Conservation (phyloP, 2,329 filamentous ascomycete genomes). For the Stagonosporopsis chrysanthemi region DNA sequence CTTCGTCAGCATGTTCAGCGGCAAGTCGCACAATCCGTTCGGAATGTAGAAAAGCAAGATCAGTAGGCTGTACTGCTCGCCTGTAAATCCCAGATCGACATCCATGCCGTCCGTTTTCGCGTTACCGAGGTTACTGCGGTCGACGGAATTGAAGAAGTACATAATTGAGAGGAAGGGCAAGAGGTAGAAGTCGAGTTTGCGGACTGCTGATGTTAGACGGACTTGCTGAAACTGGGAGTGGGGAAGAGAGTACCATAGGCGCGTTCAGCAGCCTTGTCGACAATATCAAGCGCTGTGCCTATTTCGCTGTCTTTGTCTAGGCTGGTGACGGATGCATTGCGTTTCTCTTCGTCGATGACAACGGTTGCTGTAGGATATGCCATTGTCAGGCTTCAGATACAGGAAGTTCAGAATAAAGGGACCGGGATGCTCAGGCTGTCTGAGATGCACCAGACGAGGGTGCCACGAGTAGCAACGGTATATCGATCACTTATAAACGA, state of each 20-base stretch:
- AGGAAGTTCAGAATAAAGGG: no score
- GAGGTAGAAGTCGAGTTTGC: conserved; percentile 54
- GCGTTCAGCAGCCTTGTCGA: conserved; percentile 45
- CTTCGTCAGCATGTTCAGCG: conserved; percentile 59
- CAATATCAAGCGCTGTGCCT: not conserved
- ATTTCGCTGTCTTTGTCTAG: conserved; percentile 9
- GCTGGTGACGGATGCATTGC: conserved; percentile 10
- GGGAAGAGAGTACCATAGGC: conserved; percentile 41
- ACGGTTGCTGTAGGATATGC: not conserved
- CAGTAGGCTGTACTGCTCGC: conserved; percentile 54
- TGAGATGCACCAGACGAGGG: no score
- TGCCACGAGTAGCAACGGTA: no score
- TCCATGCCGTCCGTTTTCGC: conserved; percentile 60
- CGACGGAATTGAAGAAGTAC: conserved; percentile 51
- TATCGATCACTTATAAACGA: no score
- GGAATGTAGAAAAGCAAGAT: conserved; percentile 62
- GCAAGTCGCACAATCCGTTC: conserved; percentile 59
- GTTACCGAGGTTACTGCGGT: conserved; percentile 57
- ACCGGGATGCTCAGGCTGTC: no score
- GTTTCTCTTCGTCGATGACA: conserved; percentile 8
- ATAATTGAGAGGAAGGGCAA: conserved; percentile 55
- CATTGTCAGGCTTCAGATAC: not conserved
- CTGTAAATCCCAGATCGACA: conserved; percentile 53
- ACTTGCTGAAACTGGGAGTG: not conserved
- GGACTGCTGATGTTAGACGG: conserved; percentile 21